A percentile compares a stretch with the other conserved stretches of the same genome.
These are phyloP conservation scores for Ogataea saltuana DNA, from an alignment of 805 yeast species.

Conservation along the genomic window DNA sequence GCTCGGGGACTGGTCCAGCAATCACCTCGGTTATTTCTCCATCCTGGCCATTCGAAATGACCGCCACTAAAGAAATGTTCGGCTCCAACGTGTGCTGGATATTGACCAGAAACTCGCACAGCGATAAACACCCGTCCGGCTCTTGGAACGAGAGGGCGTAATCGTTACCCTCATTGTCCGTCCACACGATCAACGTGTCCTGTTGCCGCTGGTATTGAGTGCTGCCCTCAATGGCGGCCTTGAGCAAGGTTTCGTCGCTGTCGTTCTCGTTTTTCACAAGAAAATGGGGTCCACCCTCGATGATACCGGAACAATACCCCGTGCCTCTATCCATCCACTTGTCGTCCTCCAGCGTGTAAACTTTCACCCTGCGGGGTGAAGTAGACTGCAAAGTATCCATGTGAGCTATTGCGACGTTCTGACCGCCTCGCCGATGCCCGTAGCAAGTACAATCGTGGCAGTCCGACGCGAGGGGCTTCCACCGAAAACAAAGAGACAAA, in stretches of 20 bases:
- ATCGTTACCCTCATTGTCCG: slow-evolving; percentile 68
- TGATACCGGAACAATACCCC: slow-evolving; percentile 81
- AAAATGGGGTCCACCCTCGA: slow-evolving; percentile 56
- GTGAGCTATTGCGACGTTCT: background rate
- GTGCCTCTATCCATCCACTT: slow-evolving; percentile 94
- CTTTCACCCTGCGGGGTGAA: slow-evolving; percentile 79
- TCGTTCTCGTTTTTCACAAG: slow-evolving; percentile 72
- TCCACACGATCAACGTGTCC: slow-evolving; percentile 93
- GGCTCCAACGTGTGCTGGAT: slow-evolving; percentile 64
- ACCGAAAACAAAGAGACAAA: background rate
- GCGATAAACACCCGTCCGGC: slow-evolving; percentile 78
- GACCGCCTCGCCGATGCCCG: background rate
- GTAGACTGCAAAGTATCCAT: slow-evolving; percentile 27
- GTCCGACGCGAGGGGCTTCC: background rate
- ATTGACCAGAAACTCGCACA: slow-evolving; percentile 77
- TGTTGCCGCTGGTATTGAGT: slow-evolving; percentile 91
- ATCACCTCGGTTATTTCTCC: slow-evolving; percentile 72
- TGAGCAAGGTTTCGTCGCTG: slow-evolving; percentile 56
- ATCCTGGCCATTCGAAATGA: slow-evolving; percentile 45
- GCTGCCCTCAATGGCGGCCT: slow-evolving; percentile 67
- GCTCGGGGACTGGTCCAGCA: slow-evolving; percentile 76
- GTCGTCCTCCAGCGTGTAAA: slow-evolving; percentile 78
- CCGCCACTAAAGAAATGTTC: slow-evolving; percentile 72
- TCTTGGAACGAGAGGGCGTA: slow-evolving; percentile 92
- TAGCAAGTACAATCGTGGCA: background rate